Conservation (phyloP, 768 basidiomycete species). For the Rhodotorula kratochvilovae region DNA sequence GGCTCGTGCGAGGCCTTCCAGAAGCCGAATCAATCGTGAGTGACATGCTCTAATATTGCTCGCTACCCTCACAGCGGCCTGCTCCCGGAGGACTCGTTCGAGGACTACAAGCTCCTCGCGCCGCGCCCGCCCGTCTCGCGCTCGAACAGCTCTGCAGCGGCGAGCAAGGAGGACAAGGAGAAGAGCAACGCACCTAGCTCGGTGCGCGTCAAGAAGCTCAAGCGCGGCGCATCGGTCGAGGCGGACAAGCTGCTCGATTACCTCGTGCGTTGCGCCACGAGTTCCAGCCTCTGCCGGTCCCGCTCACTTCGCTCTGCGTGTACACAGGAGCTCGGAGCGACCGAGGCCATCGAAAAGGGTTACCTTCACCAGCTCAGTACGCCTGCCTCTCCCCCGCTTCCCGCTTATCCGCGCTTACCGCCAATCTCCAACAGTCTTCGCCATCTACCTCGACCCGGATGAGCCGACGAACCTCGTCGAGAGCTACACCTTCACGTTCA, state of each 20-base stretch:
- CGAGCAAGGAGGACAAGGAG: background rate
- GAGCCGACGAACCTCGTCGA: conserved; percentile 72
- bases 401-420: background rate
- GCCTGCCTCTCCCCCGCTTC: conserved; percentile 30
- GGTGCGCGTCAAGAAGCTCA: conserved; percentile 68
- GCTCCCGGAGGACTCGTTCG: conserved; percentile 36
- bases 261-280: conserved; percentile 54
- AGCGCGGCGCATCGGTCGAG: conserved; percentile 72
- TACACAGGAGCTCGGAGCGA: conserved; percentile 73
- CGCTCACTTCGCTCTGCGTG: background rate
- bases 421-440: conserved; percentile 10
- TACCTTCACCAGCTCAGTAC: conserved; percentile 75
- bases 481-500: conserved; percentile 40
- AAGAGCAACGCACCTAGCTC: conserved; percentile 44
- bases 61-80: conserved; percentile 17
- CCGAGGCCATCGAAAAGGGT: conserved; percentile 75
- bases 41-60: background rate
- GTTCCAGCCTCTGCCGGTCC: conserved; percentile 28
- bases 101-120: conserved; percentile 24
- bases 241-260: conserved; percentile 77
- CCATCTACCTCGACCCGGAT: conserved; percentile 56
- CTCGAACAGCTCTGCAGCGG: background rate
- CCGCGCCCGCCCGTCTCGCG: conserved; percentile 6
- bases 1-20: too few relatives aligned
- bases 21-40: too few relatives aligned